phyloP scores from a whole-genome alignment of 345 rosid species.

The Melaleuca quinquenervia region DNA sequence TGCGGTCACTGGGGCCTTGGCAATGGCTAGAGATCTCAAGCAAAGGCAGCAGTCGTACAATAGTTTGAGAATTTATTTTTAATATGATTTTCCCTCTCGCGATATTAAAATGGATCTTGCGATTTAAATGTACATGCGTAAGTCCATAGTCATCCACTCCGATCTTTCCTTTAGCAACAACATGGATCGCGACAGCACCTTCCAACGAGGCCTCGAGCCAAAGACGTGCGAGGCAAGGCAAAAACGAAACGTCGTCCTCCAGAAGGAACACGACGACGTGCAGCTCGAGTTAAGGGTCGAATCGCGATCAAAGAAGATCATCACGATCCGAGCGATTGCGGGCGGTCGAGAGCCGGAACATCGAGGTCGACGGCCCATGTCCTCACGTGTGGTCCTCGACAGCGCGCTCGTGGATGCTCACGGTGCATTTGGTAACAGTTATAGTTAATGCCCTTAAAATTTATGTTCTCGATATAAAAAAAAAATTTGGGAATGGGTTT shows the following conservation, averaged over 20 bases:
- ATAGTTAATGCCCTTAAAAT: no score
- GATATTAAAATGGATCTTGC: no score
- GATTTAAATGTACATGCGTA: background rate
- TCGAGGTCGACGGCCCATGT: accelerated
- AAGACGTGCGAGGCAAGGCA: background rate
- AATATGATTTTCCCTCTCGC: background rate
- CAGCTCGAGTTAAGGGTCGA: background rate
- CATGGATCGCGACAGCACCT: background rate
- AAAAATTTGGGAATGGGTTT: no score
- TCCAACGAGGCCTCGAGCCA: background rate
- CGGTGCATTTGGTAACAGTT: no score
- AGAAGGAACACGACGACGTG: background rate
- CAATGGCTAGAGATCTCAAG: background rate
- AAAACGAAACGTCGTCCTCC: background rate
- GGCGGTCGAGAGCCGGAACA: background rate
- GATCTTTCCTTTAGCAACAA: background rate
- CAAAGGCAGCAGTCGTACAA: accelerated
- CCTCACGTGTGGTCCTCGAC: background rate
- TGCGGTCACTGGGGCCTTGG: accelerated
- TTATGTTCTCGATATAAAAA: no score
- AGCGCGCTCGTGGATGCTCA: accelerated
- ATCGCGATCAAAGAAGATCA: background rate
- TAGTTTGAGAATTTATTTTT: background rate
- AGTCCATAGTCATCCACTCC: background rate
- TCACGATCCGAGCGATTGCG: background rate